Conservation (phyloP, 2,329 filamentous ascomycete species). For the Ustulina deusta region DNA sequence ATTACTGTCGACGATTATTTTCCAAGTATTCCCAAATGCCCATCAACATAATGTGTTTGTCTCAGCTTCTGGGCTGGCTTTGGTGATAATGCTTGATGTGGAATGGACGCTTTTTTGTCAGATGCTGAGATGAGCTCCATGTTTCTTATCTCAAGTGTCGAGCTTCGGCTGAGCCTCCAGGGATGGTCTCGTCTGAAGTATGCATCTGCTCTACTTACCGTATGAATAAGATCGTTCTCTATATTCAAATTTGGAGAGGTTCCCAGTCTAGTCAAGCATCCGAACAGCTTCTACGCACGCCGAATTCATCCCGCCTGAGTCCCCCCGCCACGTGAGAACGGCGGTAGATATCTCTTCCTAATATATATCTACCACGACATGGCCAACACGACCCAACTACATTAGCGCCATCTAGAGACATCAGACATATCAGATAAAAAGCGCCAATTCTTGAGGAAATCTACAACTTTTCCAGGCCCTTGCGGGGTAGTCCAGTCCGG, state of each 20-base stretch:
- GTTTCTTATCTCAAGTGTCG: not conserved
- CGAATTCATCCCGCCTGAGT: not conserved
- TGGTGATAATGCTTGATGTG: not conserved
- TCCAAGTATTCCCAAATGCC: not conserved
- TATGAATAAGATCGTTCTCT: not conserved
- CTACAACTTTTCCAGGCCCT: not conserved
- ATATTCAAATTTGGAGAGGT: not conserved
- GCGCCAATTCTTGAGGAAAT: not conserved
- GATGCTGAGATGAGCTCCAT: not conserved
- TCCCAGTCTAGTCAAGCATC: not conserved
- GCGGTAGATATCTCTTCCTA: not conserved
- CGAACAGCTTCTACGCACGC: not conserved
- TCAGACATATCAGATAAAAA: not conserved
- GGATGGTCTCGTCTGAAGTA: not conserved
- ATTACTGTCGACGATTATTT: not conserved
- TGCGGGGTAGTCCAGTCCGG: not conserved
- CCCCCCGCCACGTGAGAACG: not conserved
- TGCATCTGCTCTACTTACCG: not conserved
- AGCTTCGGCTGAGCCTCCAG: not conserved
- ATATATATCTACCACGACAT: not conserved
- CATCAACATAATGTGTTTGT: not conserved
- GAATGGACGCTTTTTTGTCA: not conserved
- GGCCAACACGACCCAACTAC: slow-evolving; percentile 1
- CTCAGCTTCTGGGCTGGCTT: not conserved
- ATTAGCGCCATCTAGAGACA: not conserved